Conservation (phyloP, 495 filamentous ascomycete species). For the Aspergillus sclerotiicarbonarius region DNA sequence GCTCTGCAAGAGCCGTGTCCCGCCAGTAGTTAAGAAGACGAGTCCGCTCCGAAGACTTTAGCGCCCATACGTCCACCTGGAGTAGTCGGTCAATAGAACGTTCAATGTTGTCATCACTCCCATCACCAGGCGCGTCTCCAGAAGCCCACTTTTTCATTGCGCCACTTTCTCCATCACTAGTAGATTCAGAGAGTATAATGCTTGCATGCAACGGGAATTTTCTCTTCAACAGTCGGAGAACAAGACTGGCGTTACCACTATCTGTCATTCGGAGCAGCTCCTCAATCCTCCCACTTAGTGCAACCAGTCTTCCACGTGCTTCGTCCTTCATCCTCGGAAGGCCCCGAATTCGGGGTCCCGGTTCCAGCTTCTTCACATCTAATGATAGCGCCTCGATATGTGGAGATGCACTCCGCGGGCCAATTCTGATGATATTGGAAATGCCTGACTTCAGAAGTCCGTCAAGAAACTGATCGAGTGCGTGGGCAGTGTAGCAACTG, state of each 20-base stretch:
- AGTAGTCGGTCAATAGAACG: constrained; percentile 13
- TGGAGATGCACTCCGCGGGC: constrained; percentile 45
- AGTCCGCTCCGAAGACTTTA: constrained; percentile 21
- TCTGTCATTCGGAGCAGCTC: neutral
- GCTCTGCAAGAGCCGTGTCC: constrained; percentile 1
- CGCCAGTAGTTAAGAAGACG: constrained; percentile 12
- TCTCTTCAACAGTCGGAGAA: neutral
- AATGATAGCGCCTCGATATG: constrained; percentile 15
- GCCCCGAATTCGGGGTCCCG: neutral
- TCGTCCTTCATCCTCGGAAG: neutral
- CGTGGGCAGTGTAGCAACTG: constrained; percentile 65
- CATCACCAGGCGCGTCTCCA: constrained; percentile 5
- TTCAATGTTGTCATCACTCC: neutral
- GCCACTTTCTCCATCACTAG: neutral
- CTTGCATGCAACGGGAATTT: neutral
- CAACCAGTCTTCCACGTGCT: neutral
- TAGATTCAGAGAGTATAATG: neutral
- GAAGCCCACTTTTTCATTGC: constrained; percentile 1
- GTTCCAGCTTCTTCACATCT: constrained; percentile 7
- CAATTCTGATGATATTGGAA: constrained; percentile 61
- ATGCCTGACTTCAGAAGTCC: constrained; percentile 54
- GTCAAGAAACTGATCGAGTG: constrained; percentile 62
- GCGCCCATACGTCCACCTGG: constrained; percentile 5
- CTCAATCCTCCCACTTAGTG: neutral
- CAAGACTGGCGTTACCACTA: neutral